A percentile compares a stretch with the other conserved stretches of the same genome.
phyloP scores from a whole-genome alignment of 73 alveolate species.

The Chromera velia region DNA sequence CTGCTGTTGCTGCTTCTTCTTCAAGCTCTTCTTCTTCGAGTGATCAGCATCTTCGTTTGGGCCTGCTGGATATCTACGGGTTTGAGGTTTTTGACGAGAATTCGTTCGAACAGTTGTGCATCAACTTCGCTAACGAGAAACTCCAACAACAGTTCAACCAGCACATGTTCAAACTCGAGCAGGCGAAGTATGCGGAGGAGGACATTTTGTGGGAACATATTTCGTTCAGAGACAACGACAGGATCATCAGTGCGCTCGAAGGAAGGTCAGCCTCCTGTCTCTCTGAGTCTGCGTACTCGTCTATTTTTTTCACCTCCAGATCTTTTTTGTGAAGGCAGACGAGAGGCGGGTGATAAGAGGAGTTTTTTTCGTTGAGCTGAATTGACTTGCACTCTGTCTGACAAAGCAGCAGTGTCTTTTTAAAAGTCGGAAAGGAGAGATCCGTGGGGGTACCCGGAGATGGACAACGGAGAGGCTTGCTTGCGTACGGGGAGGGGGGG shows the following conservation, averaged over 20 bases:
- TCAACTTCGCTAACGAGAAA: constrained; percentile 92
- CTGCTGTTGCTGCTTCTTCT: background rate
- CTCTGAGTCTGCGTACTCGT: too few relatives aligned
- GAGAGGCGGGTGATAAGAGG: background rate
- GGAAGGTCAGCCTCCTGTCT: background rate
- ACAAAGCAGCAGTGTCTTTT: too few relatives aligned
- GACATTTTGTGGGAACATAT: constrained; percentile 75
- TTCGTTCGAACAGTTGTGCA: constrained; percentile 86
- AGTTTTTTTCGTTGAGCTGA: background rate
- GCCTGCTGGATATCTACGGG: constrained; percentile 97
- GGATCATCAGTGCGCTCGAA: constrained; percentile 74
- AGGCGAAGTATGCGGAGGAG: constrained; percentile 74
- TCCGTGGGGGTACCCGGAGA: too few relatives aligned
- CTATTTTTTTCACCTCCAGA: too few relatives aligned
- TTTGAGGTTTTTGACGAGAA: constrained; percentile 83
- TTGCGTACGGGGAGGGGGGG: too few relatives aligned
- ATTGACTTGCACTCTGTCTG: background rate
- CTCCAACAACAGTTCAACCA: constrained; percentile 83
- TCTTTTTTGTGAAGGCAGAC: background rate
- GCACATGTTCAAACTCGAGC: constrained; percentile 80
- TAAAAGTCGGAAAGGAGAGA: too few relatives aligned
- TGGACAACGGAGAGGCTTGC: too few relatives aligned
- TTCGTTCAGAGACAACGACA: constrained; percentile 61
- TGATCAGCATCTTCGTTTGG: constrained; percentile 41
- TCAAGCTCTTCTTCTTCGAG: background rate